Percentiles rank a stretch among this genome's conserved stretches.
Conservation (phyloP, 306 rosid species). For the Fagus sylvatica region DNA sequence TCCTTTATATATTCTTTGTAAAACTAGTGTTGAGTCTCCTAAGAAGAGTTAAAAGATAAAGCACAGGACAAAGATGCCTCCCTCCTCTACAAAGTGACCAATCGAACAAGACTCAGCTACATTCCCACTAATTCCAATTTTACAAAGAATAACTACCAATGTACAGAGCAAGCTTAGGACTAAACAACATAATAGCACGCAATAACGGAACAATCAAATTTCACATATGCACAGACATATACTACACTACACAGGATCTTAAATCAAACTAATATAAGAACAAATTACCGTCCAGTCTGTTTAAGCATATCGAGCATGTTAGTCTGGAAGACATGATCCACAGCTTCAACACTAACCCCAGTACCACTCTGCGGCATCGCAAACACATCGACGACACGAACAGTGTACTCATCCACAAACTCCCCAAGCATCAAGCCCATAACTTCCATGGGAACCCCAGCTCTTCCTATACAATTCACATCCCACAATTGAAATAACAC, state of each 20-base stretch:
- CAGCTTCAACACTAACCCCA: conserved; percentile 97
- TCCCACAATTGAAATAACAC: neutral
- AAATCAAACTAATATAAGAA: neutral
- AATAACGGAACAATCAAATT: neutral
- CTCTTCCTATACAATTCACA: conserved; percentile 62
- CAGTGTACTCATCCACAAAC: conserved; percentile 90
- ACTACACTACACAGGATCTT: neutral
- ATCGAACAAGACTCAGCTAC: neutral
- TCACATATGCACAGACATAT: neutral
- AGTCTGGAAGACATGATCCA: conserved; percentile 96
- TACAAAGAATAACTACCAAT: neutral
- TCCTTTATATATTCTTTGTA: neutral
- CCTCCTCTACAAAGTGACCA: neutral
- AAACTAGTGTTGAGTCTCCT: neutral
- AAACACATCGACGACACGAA: conserved; percentile 90
- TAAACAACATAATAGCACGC: neutral
- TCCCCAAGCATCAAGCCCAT: conserved; percentile 99
- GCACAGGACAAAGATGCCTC: neutral
- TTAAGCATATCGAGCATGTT: conserved; percentile 98
- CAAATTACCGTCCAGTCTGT: conserved; percentile 85
- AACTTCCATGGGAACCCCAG: conserved; percentile 98
- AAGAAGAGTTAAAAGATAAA: neutral
- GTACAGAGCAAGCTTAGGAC: neutral
- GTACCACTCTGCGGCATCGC: conserved; percentile 99
- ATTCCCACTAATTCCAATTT: neutral